These are phyloP conservation scores for Trichoderma hamatum DNA, from an alignment of 2,329 filamentous ascomycete species.

Conservation along the genomic window DNA sequence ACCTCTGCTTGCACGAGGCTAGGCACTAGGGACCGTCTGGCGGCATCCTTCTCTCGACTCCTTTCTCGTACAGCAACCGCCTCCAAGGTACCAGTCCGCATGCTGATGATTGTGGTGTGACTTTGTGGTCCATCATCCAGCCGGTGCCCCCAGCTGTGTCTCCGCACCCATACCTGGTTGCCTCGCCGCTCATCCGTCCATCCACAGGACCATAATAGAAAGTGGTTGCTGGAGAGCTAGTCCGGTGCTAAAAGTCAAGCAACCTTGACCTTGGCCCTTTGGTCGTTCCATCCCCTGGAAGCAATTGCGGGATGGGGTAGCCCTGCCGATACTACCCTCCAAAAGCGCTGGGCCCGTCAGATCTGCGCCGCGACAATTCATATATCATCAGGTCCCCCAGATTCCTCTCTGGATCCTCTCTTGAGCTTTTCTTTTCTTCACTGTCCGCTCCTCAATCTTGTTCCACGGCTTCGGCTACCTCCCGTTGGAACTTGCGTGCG, in stretches of 20 bases:
- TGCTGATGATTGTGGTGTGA: slow-evolving; percentile 23
- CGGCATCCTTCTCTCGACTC: slow-evolving; percentile 5
- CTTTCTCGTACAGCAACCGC: slow-evolving; percentile 13
- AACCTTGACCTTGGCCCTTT: slow-evolving; percentile 19
- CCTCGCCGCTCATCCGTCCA: slow-evolving; percentile 24
- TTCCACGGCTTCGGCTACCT: slow-evolving; percentile 20
- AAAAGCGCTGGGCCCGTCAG: slow-evolving; percentile 19
- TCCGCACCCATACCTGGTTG: slow-evolving; percentile 24
- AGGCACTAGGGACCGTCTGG: slow-evolving; percentile 3
- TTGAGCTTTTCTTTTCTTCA: slow-evolving; percentile 17
- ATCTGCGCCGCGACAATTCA: slow-evolving; percentile 26
- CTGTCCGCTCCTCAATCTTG: slow-evolving; percentile 11
- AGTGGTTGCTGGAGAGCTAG: slow-evolving; percentile 21
- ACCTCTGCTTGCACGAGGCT: slow-evolving; percentile 9
- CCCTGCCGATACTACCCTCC: slow-evolving; percentile 29
- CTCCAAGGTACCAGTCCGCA: background rate
- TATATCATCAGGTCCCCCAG: slow-evolving; percentile 28
- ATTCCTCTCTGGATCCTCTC: slow-evolving; percentile 11
- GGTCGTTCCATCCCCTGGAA: slow-evolving; percentile 27
- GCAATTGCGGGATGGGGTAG: slow-evolving; percentile 24
- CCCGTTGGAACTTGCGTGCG: slow-evolving; percentile 20
- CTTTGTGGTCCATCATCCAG: slow-evolving; percentile 16
- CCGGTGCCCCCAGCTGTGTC: background rate
- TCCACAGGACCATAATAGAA: slow-evolving; percentile 22
- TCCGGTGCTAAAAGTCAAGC: background rate